phyloP scores from a whole-genome alignment of 2,329 filamentous ascomycete genomes.

The Trichothecium sympodiale region DNA sequence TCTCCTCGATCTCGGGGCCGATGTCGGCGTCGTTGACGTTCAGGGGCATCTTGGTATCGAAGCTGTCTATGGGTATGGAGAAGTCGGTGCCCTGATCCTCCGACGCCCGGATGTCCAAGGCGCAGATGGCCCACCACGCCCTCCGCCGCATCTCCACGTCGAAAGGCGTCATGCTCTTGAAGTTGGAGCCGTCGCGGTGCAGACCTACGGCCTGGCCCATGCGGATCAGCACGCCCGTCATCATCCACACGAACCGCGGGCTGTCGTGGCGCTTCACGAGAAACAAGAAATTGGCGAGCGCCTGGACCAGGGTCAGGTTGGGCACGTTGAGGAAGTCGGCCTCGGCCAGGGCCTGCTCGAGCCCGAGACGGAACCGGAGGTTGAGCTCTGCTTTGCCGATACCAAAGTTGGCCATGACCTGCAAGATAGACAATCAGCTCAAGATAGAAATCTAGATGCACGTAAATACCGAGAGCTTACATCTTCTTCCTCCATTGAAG shows the following conservation, averaged over 20 bases:
- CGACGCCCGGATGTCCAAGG: slow-evolving; percentile 48
- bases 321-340: slow-evolving; percentile 50
- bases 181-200: slow-evolving; percentile 44
- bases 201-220: slow-evolving; percentile 43
- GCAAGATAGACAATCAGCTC: neutral
- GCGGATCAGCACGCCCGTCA: slow-evolving; percentile 50
- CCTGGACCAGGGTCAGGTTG: slow-evolving; percentile 49
- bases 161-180: slow-evolving; percentile 42
- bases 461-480: slow-evolving; percentile 18
- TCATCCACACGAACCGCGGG: slow-evolving; percentile 47
- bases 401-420: slow-evolving; percentile 39
- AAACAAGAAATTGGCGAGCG: slow-evolving; percentile 47
- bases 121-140: slow-evolving; percentile 50
- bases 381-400: slow-evolving; percentile 30
- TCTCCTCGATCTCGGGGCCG: slow-evolving; percentile 21
- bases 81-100: slow-evolving; percentile 47
- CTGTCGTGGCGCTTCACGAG: slow-evolving; percentile 40
- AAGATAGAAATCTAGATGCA: neutral
- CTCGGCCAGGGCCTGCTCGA: slow-evolving; percentile 49
- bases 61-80: slow-evolving; percentile 30
- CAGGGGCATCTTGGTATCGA: slow-evolving; percentile 41
- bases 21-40: slow-evolving; percentile 28
- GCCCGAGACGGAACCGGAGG: slow-evolving; percentile 38
- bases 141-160: slow-evolving; percentile 52
- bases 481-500: slow-evolving; percentile 46